A percentile compares a stretch with the other conserved stretches of the same genome.
phyloP scores from a whole-genome alignment of 345 rosid species.

The Excoecaria agallocha region DNA sequence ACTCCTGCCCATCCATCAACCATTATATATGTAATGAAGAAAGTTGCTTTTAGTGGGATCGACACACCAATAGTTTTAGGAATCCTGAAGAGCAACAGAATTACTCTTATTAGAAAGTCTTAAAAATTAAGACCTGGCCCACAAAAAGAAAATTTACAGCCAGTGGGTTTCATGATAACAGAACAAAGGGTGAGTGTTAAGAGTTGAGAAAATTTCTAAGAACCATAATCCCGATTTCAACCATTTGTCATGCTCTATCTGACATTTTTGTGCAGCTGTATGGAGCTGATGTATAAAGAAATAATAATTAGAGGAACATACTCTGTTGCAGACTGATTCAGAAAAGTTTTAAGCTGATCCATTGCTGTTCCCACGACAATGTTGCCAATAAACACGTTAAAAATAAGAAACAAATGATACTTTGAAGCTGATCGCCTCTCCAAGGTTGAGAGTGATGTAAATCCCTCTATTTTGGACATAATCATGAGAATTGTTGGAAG shows the following conservation, averaged over 20 bases:
- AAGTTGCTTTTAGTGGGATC: slow-evolving; percentile 92
- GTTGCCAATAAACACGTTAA: slow-evolving; percentile 89
- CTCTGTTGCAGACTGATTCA: slow-evolving; percentile 74
- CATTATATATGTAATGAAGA: slow-evolving; percentile 88
- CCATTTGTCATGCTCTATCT: background rate
- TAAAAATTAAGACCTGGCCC: background rate
- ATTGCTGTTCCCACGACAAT: slow-evolving; percentile 82
- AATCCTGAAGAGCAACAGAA: slow-evolving; percentile 46
- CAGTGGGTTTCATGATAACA: background rate
- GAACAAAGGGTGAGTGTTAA: slow-evolving; percentile 1
- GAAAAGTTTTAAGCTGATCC: slow-evolving; percentile 74
- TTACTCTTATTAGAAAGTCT: background rate
- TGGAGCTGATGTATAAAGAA: background rate
- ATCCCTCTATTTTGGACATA: slow-evolving; percentile 91
- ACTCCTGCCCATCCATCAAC: slow-evolving; percentile 98
- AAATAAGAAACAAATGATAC: slow-evolving; percentile 70
- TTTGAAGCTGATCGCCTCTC: slow-evolving; percentile 83
- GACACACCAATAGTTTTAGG: slow-evolving; percentile 73
- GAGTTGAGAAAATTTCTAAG: background rate
- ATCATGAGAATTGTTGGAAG: slow-evolving; percentile 79
- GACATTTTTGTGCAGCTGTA: background rate
- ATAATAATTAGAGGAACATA: slow-evolving; percentile 33
- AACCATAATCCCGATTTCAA: background rate
- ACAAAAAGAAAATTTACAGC: background rate
- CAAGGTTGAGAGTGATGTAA: slow-evolving; percentile 63